A percentile compares a stretch with the other conserved stretches of the same genome.
Evolutionary conservation across 352 stramenopile genomes (phyloP).

Genomic region (Pythium phragmiticola): DNA sequence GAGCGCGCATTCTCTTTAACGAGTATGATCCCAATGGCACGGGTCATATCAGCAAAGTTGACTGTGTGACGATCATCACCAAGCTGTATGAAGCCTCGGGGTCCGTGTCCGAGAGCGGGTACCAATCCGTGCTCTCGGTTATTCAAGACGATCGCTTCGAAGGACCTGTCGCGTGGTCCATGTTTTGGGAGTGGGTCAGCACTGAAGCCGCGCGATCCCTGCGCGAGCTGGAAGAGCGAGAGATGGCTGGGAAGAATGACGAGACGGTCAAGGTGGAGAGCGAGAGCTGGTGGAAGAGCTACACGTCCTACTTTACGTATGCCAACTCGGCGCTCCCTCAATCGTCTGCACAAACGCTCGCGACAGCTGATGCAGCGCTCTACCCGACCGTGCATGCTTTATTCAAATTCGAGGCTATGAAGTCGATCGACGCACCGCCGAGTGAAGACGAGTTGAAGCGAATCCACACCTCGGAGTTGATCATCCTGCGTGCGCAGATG

Average conservation of each 20-base stretch:
- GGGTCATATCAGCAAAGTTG: conserved; percentile 64
- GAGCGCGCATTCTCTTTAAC: conserved; percentile 79
- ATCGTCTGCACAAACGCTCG: neutral
- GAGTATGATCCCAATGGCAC: conserved; percentile 68
- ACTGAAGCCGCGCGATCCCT: conserved; percentile 70
- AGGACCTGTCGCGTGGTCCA: conserved; percentile 71
- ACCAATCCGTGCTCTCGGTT: conserved; percentile 55
- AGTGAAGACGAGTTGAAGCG: neutral
- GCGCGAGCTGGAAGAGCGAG: conserved; percentile 57
- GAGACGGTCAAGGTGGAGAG: conserved; percentile 38
- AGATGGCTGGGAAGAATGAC: conserved; percentile 37
- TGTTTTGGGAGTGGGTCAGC: conserved; percentile 89
- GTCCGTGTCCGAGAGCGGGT: conserved; percentile 61
- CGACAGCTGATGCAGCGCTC: conserved; percentile 24
- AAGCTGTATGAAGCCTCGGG: conserved; percentile 77
- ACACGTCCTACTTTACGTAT: conserved; percentile 47
- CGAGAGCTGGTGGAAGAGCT: conserved; percentile 71
- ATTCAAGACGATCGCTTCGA: conserved; percentile 61
- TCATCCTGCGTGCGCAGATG: conserved; percentile 70
- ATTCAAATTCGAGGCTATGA: conserved; percentile 25
- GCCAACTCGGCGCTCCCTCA: conserved; percentile 20
- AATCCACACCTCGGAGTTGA: conserved; percentile 18
- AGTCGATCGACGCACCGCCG: neutral
- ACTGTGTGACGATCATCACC: conserved; percentile 73
- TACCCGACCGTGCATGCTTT: conserved; percentile 36